These are phyloP conservation scores for Pulveroboletus sp. DNA, from an alignment of 768 basidiomycete species.

Conservation along the genomic window DNA sequence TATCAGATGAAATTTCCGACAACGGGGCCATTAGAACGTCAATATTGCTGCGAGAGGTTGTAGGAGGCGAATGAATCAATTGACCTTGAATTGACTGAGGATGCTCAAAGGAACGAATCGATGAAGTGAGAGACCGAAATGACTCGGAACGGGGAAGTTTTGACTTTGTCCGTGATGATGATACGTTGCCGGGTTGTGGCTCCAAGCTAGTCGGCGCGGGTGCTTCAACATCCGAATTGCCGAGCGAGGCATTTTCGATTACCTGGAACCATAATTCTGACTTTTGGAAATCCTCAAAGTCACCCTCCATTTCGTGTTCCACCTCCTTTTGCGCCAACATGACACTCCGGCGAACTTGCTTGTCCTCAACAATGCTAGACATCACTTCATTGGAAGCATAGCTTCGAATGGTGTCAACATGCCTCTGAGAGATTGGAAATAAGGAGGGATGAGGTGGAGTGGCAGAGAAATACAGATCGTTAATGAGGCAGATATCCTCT, in stretches of 20 bases:
- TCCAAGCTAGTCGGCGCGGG: neutral
- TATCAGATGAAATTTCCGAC: constrained; percentile 45
- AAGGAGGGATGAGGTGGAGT: constrained; percentile 55
- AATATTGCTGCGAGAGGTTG: constrained; percentile 46
- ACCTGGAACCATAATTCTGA: constrained; percentile 94
- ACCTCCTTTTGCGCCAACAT: constrained; percentile 83
- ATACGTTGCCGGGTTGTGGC: neutral
- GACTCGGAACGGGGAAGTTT: constrained; percentile 35
- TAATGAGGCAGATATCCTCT: constrained; percentile 88
- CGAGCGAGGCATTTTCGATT: constrained; percentile 58
- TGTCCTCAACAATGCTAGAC: constrained; percentile 38
- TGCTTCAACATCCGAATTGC: constrained; percentile 8
- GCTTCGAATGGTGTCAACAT: constrained; percentile 63
- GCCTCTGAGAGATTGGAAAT: constrained; percentile 61
- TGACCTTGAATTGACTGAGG: constrained; percentile 19
- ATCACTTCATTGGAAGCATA: constrained; percentile 54
- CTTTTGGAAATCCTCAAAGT: constrained; percentile 83
- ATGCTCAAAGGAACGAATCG: constrained; percentile 8
- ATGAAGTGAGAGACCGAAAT: constrained; percentile 30
- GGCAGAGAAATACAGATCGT: constrained; percentile 79
- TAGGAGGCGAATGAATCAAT: constrained; percentile 16
- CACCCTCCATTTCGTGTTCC: constrained; percentile 85
- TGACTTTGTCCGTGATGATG: constrained; percentile 6
- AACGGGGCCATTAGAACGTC: constrained; percentile 81
- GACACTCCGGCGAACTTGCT: constrained; percentile 70